Evolutionary conservation across 768 basidiomycete species (phyloP), one percentile per base, ranked within the genome.

Genomic region (Mycena maculata): DNA sequence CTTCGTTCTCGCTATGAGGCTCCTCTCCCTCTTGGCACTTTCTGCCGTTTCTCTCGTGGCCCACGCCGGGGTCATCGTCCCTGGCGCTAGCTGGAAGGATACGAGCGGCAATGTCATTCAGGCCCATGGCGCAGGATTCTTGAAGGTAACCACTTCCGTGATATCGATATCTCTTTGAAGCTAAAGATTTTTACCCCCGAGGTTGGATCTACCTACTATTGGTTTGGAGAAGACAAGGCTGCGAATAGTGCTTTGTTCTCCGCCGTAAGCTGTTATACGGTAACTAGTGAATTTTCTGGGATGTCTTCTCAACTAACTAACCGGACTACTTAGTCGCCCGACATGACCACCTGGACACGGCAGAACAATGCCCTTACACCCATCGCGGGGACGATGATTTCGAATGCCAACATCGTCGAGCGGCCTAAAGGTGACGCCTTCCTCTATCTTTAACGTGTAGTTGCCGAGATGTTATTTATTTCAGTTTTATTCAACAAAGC

Each of bases 171-270:
- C 22, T 50, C n/a, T n/a, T 50, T 52, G 11, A 36, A 11, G 52
- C 36, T 33, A 31, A 10, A 49, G 33, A 38, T 33, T 18, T 49
- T 8, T 23, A n/a, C n/a, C n/a, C 44, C 38, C 6, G 56, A 87
- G 86, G 85, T 87, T 63, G 85, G 80, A 27, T 83, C 83, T 13
- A 86, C 84, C 2, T 88, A 79, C 74, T 88, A 89, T 72, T 89
- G 88, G 88, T 82, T 83, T 60, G 88, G 88, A 13, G 88, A 89
- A 76, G 88, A 90, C 79, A 90, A 90, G 71, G 74, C 84, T 6
- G 80, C 80, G 69, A 87, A 89, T 71, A 86, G 85, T 61, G 84
- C 78, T 1, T 72, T 85, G 10, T 90, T 89, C 77, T 80, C 81
- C 31, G 86, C 88, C 0, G 88, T 88, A n/a, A 23, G 31, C 20